These are phyloP conservation scores for Platanthera guangdongensis DNA, from an alignment of 106 monocot species.

Conservation along the genomic window DNA sequence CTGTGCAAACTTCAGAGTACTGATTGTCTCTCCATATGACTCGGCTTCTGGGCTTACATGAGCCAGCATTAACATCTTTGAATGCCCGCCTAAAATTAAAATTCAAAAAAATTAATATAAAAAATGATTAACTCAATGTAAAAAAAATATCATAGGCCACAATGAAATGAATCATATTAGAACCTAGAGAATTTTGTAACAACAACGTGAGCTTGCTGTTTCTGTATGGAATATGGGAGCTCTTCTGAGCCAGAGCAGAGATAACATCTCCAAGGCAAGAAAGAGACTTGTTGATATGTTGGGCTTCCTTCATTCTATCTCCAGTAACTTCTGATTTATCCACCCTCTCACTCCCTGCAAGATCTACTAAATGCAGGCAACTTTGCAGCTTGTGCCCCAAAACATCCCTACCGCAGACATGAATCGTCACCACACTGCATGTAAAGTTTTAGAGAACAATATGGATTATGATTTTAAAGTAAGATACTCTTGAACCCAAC, in stretches of 20 bases:
- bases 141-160: not conserved
- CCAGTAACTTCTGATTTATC: slow-evolving; percentile 89
- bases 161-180: not conserved
- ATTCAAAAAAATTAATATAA: not conserved
- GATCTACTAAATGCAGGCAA: slow-evolving; percentile 82
- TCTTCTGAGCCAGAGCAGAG: slow-evolving; percentile 67
- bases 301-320: slow-evolving; percentile 85
- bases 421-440: slow-evolving; percentile 75
- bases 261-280: slow-evolving; percentile 87
- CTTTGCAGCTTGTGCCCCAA: slow-evolving; percentile 40
- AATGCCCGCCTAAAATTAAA: slow-evolving; percentile 53
- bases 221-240: slow-evolving; percentile 76
- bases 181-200: slow-evolving; percentile 82
- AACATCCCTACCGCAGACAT: slow-evolving; percentile 66
- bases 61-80: slow-evolving; percentile 88
- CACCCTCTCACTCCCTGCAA: slow-evolving; percentile 92
- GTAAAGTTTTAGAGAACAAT: slow-evolving; percentile 2
- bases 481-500: no score
- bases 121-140: not conserved
- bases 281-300: slow-evolving; percentile 86
- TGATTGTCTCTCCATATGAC: slow-evolving; percentile 59
- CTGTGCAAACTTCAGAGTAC: slow-evolving; percentile 91
- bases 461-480: not conserved
- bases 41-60: slow-evolving; percentile 84
- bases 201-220: slow-evolving; percentile 91